Conservation (phyloP, 75 land plant species). For the Chamaecyparis obtusa region DNA sequence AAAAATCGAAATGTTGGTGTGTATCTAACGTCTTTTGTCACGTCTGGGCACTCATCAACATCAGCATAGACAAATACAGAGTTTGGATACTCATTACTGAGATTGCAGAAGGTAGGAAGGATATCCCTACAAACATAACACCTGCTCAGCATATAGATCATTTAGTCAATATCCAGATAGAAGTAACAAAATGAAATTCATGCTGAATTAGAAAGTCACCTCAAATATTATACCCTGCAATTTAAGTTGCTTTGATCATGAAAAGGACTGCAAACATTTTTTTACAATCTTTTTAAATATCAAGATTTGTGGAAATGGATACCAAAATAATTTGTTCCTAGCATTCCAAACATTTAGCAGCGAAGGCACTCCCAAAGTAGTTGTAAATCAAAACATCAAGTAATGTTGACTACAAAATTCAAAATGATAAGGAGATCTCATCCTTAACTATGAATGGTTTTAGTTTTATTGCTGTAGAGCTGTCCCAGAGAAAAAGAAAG, state of each 20-base stretch:
- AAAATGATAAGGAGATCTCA: neutral
- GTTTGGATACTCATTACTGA: conserved; percentile 77
- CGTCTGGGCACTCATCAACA: conserved; percentile 89
- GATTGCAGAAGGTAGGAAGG: conserved; percentile 74
- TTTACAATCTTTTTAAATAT: conserved; percentile 1
- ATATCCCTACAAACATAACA: conserved; percentile 79
- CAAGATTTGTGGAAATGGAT: neutral
- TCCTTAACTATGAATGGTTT: neutral
- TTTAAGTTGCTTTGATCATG: neutral
- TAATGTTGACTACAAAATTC: neutral
- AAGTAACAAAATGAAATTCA: neutral
- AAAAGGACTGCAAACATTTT: neutral
- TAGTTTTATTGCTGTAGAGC: neutral
- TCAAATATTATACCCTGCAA: neutral
- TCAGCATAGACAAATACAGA: conserved; percentile 81
- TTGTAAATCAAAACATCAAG: neutral
- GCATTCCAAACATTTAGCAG: neutral
- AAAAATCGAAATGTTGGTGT: conserved; percentile 94
- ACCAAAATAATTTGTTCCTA: neutral
- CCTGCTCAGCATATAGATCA: conserved; percentile 39
- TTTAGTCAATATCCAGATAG: neutral
- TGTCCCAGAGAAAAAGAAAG: neutral
- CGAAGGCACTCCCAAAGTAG: neutral
- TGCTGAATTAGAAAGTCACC: neutral
- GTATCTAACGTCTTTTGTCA: conserved; percentile 75